These are phyloP conservation scores for Nymphaea thermarum DNA, from an alignment of 164 flowering plant genomes.

Conservation along the genomic window DNA sequence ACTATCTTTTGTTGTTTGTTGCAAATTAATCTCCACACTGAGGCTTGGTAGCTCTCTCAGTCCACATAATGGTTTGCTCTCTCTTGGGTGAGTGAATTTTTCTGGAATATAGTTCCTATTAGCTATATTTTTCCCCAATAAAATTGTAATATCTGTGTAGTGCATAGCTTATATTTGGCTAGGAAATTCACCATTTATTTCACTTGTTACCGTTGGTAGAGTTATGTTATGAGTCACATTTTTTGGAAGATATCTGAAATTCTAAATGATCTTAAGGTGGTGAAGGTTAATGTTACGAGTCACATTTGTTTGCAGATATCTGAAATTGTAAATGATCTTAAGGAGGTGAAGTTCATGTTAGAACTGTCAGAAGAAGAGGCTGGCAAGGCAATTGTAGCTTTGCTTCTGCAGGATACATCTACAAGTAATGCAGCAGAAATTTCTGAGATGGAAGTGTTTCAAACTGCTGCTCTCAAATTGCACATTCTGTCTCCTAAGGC, in stretches of 20 bases:
- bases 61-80: too few relatives aligned
- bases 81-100: too few relatives aligned
- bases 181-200: background rate
- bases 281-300: too few relatives aligned
- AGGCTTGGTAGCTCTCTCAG: too few relatives aligned
- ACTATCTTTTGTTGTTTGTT: too few relatives aligned
- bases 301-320: conserved; percentile 40
- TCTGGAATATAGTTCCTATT: too few relatives aligned
- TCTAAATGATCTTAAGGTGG: too few relatives aligned
- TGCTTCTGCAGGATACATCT: conserved; percentile 29
- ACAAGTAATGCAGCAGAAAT: conserved; percentile 23
- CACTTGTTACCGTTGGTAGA: background rate
- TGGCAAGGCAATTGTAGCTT: conserved; percentile 37
- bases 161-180: background rate
- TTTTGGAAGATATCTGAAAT: background rate
- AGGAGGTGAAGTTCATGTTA: conserved; percentile 6
- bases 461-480: conserved; percentile 41
- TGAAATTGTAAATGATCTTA: conserved; percentile 37
- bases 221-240: background rate
- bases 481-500: conserved; percentile 42
- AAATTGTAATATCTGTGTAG: background rate
- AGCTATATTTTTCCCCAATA: too few relatives aligned
- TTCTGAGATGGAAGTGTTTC: conserved; percentile 34
- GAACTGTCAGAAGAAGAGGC: conserved; percentile 59
- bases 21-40: too few relatives aligned